Conservation (phyloP, 148 eudicot genomes). For the Hydrangea macrophylla region DNA sequence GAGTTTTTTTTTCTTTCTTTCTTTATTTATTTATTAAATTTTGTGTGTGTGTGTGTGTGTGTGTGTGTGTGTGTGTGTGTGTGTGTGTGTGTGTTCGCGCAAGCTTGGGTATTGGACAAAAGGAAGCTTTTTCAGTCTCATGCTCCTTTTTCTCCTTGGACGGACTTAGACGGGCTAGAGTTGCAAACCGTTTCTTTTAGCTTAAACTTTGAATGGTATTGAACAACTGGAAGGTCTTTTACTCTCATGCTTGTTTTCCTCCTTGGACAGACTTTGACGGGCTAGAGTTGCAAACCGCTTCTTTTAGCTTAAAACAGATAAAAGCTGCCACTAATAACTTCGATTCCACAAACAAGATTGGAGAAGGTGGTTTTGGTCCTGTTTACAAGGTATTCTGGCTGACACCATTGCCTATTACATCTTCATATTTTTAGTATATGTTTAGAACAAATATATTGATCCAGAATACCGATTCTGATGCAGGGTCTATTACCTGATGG, state of each 20-base stretch:
- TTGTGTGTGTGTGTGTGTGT: no score
- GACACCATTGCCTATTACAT: neutral
- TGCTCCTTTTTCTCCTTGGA: no score
- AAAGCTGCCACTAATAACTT: constrained; percentile 46
- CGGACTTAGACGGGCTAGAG: no score
- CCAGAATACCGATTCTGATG: neutral
- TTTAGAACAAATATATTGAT: neutral
- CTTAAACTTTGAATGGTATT: neutral
- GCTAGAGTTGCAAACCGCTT: constrained; percentile 33
- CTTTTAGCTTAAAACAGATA: constrained; percentile 40
- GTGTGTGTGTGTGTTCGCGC: no score
- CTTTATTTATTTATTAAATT: no score
- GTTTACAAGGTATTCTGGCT: constrained; percentile 44
- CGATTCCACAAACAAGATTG: constrained; percentile 46
- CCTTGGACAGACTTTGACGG: constrained; percentile 37
- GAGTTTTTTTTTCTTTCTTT: neutral
- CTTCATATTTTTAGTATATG: no score
- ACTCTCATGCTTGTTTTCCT: neutral
- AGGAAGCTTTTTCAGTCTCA: no score
- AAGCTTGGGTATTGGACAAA: no score
- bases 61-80: no score
- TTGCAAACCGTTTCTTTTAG: no score
- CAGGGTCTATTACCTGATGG: constrained; percentile 49
- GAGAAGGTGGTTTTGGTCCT: constrained; percentile 66
- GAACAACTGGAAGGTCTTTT: neutral